Conservation (phyloP, 192 early-diverging fungal species). For the Dissophora ornata region DNA sequence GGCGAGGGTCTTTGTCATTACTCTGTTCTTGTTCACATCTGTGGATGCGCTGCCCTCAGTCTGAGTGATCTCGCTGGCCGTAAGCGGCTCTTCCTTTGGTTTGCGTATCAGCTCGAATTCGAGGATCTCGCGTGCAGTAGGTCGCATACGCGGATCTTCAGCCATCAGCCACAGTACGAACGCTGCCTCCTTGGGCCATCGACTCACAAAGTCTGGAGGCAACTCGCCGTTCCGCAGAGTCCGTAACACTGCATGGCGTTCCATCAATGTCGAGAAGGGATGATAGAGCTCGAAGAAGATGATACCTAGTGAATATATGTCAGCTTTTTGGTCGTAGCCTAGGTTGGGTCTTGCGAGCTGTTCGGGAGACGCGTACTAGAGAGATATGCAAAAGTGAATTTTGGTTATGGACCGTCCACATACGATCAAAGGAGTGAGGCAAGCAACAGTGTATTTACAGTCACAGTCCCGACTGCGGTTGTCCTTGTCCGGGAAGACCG, state of each 20-base stretch:
- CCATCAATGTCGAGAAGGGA: conserved; percentile 91
- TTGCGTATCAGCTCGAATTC: conserved; percentile 75
- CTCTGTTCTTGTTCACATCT: too few relatives aligned
- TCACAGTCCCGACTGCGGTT: conserved; percentile 78
- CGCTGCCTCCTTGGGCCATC: conserved; percentile 83
- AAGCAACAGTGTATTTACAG: conserved; percentile 70
- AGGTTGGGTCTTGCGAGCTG: conserved; percentile 67
- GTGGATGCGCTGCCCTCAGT: neutral
- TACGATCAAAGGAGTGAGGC: too few relatives aligned
- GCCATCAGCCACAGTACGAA: conserved; percentile 88
- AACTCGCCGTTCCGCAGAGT: conserved; percentile 75
- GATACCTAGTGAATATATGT: conserved; percentile 97
- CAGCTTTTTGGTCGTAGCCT: conserved; percentile 82
- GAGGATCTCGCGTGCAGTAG: conserved; percentile 75
- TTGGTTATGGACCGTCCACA: too few relatives aligned
- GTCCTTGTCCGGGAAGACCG: conserved; percentile 59
- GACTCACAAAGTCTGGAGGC: conserved; percentile 74
- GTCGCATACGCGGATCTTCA: conserved; percentile 75
- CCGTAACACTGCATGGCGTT: conserved; percentile 77
- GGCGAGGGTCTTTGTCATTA: neutral
- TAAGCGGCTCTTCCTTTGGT: conserved; percentile 26
- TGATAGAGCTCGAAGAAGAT: conserved; percentile 96
- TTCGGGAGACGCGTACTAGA: conserved; percentile 86
- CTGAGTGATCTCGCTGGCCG: neutral
- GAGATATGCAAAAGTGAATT: neutral